phyloP scores from a whole-genome alignment of 345 rosid genomes.

The Chamaenerion angustifolium region DNA sequence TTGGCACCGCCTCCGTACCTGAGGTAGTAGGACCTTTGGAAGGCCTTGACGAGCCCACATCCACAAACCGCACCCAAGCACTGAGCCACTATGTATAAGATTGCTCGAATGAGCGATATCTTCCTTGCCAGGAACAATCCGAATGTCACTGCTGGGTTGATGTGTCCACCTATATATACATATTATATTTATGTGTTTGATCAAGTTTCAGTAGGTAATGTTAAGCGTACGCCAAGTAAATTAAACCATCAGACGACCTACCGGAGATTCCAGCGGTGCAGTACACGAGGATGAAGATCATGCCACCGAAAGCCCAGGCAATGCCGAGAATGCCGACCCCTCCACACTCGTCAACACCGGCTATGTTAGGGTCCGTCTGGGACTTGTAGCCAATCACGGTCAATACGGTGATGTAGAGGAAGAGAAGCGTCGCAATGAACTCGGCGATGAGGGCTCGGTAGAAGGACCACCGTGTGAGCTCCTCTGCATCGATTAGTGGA shows the following conservation, averaged over 20 bases:
- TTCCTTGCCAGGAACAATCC: conserved; percentile 45
- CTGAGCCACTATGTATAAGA: conserved; percentile 52
- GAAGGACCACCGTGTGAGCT: conserved; percentile 56
- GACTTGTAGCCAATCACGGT: conserved; percentile 72
- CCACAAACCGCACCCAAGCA: conserved; percentile 63
- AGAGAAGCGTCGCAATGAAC: conserved; percentile 72
- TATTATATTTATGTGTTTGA: too few species aligned
- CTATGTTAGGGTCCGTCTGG: conserved; percentile 22
- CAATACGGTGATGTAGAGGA: conserved; percentile 56
- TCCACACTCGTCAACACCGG: conserved; percentile 26
- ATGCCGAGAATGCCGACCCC: conserved; percentile 87
- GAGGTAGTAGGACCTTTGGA: conserved; percentile 21
- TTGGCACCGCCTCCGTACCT: conserved; percentile 37
- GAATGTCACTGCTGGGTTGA: conserved; percentile 53
- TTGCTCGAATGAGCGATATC: conserved; percentile 36
- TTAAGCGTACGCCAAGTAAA: too few species aligned
- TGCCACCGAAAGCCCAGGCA: conserved; percentile 96
- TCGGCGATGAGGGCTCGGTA: conserved; percentile 71
- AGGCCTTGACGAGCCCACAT: conserved; percentile 45
- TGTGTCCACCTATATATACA: conserved; percentile 31
- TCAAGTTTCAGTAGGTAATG: too few species aligned
- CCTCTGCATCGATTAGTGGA: conserved; percentile 44
- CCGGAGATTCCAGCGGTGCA: conserved; percentile 92
- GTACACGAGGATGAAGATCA: conserved; percentile 88
- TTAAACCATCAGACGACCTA: conserved; percentile 14